These are phyloP conservation scores for Macrolepiota fuliginosa DNA, from an alignment of 768 basidiomycete species.

Conservation along the genomic window DNA sequence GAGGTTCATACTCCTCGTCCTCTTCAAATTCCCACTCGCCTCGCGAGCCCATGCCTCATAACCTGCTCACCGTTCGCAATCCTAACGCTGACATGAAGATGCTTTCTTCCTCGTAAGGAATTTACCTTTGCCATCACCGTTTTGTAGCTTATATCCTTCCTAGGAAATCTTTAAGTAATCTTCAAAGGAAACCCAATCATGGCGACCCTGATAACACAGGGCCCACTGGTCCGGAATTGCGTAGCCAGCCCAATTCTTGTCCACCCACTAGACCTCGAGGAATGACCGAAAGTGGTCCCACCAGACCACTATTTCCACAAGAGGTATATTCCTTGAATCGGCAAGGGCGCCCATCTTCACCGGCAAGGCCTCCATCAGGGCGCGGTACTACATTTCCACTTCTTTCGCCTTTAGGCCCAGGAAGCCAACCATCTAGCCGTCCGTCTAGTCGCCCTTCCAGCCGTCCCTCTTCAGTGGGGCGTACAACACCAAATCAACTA, in stretches of 20 bases:
- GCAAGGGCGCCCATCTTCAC: constrained; percentile 9
- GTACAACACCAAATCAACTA: constrained; percentile 5
- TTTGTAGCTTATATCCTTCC: constrained; percentile 1
- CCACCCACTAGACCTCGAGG: constrained; percentile 46
- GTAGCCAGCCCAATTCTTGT: constrained; percentile 34
- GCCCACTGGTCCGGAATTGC: constrained; percentile 23
- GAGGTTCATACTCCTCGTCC: constrained; percentile 56
- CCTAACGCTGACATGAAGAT: background rate
- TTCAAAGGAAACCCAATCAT: constrained; percentile 1
- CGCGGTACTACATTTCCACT: constrained; percentile 2
- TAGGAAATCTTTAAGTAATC: constrained; percentile 7
- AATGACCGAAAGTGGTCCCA: constrained; percentile 40
- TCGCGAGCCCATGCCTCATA: constrained; percentile 25
- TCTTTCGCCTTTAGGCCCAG: constrained; percentile 7
- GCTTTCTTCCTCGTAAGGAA: constrained; percentile 10
- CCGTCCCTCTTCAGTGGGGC: constrained; percentile 12
- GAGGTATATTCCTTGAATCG: constrained; percentile 16
- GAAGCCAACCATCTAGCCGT: constrained; percentile 10
- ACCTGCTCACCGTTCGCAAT: background rate
- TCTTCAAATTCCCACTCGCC: constrained; percentile 50
- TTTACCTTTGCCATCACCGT: background rate
- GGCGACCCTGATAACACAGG: constrained; percentile 24
- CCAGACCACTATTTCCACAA: constrained; percentile 32
- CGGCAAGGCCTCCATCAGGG: constrained; percentile 7
- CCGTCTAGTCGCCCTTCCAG: constrained; percentile 12